Base-by-base conservation (phyloP, 2,329 filamentous ascomycete genomes). In the Amphichorda felina region DNA sequence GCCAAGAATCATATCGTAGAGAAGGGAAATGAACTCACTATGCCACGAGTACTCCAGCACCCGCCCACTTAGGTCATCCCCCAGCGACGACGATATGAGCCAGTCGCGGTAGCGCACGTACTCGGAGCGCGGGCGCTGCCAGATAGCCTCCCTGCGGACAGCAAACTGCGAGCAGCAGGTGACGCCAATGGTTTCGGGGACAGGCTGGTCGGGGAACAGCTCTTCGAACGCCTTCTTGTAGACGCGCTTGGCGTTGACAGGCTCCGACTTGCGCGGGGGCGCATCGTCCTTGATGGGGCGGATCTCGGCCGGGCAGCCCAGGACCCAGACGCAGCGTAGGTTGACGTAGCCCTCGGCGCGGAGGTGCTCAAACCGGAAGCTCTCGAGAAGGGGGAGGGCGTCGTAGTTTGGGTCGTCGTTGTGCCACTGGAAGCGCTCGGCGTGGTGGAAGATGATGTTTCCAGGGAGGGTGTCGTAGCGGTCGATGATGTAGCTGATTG, bases 141-240 rank as follows among this genome's bases (percentile, higher is more conserved):
- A 59, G 21, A 80, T 61, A 31, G 64, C 64, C 6, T 70, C 63
- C 7, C 63, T 57, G 3, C 71, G 70, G 6, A 79, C 68, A 1
- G 70, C 76, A 41, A 81, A 81, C 50, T 81, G 76, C 14, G 74
- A 72, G 51, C 75, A 80, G 49, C 75, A 80, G n/a, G 72, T 63
- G 4, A 68, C 66, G 2, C 64, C 72, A 8, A 79, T 61, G 9
- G 63, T 46, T 1, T 57, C 49, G 0, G 72, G 71, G 4, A 72
- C 57, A n/a, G 51, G 47, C 4, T 59, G 41, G 10, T 48, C 53
- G 3, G 58, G 61, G 22, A 65, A 51, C 1, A 68, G 47, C 40
- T 65, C 51, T 38, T 55, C 43, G 40, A 65, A 69, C 5, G 61
- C 57, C 24, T 46, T 42, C 44, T 57, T 60, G 45, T 62, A 64